Evolutionary conservation across 2,329 filamentous ascomycete genomes (phyloP), one percentile per base, ranked within the genome.

Genomic region (Fonsecaea pedrosoi): DNA sequence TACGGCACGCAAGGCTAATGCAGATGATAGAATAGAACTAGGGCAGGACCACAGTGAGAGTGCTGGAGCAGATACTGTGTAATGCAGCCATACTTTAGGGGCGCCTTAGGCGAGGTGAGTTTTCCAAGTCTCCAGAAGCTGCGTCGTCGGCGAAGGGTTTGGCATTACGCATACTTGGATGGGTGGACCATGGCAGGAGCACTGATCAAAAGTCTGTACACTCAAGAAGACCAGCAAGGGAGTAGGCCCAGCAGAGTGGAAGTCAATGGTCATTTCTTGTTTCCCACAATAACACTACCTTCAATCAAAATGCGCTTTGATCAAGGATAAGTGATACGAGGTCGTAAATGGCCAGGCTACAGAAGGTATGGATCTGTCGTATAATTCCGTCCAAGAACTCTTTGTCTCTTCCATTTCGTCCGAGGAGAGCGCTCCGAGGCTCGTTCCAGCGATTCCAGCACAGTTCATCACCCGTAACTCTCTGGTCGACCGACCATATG

Each of bases 391-490:
- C 30, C 5, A 34, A 55, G 30, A 55, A 37, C n/a, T 21, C 30
- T 5, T 35, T n/a, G 30, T 37, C 37, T 61, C 37, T 61, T 38
- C 48, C 34, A 61, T 54, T 30, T n/a, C 25, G 21, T 34, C 37
- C 18, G n/a, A 54, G 21, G 18, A n/a, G 30, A 54, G 42, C 59
- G 13, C 42, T 37, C 25, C 42, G 7, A 61, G 56, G 60, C 53
- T 62, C 60, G 18, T 62, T 48, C 50, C 60, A 21, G 56, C 60
- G 56, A 56, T 56, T n/a, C 50, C 45, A 56, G 50, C 53, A 37
- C 30, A 55, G 21, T 62, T 56, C 9, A 18, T 65, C 45, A 48
- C 54, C 45, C 55, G 40, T 21, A 55, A 60, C 48, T 65, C 15
- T 50, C 55, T 18, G 54, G 40, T 38, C 25, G 48, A 54, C 54